phyloP scores from a whole-genome alignment of 371 early-diverging fungal genomes.

The Mortierella sp. region DNA sequence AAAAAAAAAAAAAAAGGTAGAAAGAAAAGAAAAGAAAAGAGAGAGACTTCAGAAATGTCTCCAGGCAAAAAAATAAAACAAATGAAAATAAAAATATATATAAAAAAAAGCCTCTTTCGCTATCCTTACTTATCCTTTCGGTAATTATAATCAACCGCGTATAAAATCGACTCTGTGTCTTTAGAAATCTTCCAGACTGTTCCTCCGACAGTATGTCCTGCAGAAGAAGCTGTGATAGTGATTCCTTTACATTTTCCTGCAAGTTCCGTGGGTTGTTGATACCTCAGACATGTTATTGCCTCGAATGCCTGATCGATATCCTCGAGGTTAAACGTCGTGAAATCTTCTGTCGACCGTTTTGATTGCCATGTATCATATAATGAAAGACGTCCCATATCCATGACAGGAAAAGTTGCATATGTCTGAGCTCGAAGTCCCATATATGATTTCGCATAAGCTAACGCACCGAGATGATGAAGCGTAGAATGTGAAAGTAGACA shows the following conservation, averaged over 20 bases:
- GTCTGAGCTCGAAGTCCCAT: conserved; percentile 90
- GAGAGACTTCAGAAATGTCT: background rate
- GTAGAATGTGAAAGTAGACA: conserved; percentile 95
- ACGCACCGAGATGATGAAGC: conserved; percentile 90
- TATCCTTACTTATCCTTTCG: conserved; percentile 85
- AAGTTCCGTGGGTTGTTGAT: conserved; percentile 90
- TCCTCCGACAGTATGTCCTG: conserved; percentile 98
- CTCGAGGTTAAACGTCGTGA: conserved; percentile 76
- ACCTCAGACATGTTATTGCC: conserved; percentile 82
- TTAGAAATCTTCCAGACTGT: conserved; percentile 97
- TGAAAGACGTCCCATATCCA: conserved; percentile 93
- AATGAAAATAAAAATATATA: background rate
- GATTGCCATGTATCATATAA: conserved; percentile 85
- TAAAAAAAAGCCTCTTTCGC: background rate
- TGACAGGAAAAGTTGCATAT: conserved; percentile 95
- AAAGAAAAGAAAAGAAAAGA: too few relatives aligned
- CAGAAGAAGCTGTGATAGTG: conserved; percentile 91
- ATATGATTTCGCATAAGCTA: conserved; percentile 84
- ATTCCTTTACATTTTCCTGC: conserved; percentile 88
- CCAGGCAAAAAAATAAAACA: too few relatives aligned
- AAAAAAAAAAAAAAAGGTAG: too few relatives aligned
- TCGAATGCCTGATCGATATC: conserved; percentile 91
- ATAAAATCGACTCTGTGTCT: conserved; percentile 93
- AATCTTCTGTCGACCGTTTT: conserved; percentile 77
- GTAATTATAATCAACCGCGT: conserved; percentile 98